phyloP scores from a whole-genome alignment of 148 eudicot genomes.

The Salicornia ramosissima region DNA sequence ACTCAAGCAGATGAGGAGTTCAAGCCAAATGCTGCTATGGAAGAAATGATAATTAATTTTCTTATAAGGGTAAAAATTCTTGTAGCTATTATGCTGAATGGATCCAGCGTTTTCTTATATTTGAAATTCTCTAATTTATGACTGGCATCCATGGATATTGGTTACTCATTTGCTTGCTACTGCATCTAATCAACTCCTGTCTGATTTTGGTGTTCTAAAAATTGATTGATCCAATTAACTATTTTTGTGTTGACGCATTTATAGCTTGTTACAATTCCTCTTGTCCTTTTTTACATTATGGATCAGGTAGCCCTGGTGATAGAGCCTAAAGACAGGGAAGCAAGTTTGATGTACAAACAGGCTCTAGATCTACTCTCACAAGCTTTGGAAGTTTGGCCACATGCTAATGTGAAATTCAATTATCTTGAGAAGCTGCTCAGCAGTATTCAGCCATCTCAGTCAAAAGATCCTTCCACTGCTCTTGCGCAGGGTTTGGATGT shows the following conservation, averaged over 20 bases:
- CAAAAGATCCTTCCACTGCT: conserved; percentile 96
- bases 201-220: not conserved
- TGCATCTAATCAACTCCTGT: not conserved
- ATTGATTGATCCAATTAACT: no score
- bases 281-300: not conserved
- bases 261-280: no score
- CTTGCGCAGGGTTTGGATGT: conserved; percentile 97
- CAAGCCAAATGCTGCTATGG: conserved; percentile 99
- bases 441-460: conserved; percentile 86
- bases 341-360: conserved; percentile 92
- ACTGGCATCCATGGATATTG: not conserved
- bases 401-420: conserved; percentile 97
- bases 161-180: no score
- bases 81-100: not conserved
- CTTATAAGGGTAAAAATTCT: conserved; percentile 74
- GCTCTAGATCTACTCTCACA: conserved; percentile 87
- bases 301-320: conserved; percentile 89
- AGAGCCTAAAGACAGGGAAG: conserved; percentile 98
- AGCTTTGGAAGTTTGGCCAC: conserved; percentile 99
- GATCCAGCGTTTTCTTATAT: not conserved
- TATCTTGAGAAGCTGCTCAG: conserved; percentile 94
- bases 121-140: not conserved
- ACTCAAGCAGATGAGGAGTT: conserved; percentile 97
- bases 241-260: not conserved
- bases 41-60: conserved; percentile 99